Evolutionary conservation across 2,329 filamentous ascomycete species (phyloP).

Genomic region (Aureobasidium sp.): DNA sequence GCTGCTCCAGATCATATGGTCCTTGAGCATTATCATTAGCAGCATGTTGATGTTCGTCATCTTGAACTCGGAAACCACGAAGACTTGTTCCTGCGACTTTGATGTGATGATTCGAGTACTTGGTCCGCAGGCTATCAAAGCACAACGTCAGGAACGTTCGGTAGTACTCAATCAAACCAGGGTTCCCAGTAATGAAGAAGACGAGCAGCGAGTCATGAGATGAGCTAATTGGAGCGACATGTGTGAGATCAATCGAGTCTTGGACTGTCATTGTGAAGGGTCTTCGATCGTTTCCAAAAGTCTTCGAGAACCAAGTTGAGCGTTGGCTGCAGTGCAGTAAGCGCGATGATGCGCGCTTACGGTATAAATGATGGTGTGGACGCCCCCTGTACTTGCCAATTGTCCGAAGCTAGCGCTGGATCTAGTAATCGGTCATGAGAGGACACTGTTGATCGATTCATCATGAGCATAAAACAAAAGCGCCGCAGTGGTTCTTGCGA

Average conservation of each 20-base stretch:
- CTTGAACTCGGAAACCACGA: slow-evolving; percentile 35
- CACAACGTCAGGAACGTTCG: slow-evolving; percentile 56
- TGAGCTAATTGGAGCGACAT: neutral
- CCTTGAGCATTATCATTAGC: neutral
- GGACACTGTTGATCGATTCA: neutral
- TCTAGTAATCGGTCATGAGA: neutral
- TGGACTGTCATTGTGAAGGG: neutral
- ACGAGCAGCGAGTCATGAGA: slow-evolving; percentile 43
- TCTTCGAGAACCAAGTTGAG: neutral
- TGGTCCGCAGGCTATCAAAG: slow-evolving; percentile 40
- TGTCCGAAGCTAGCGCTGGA: slow-evolving; percentile 8
- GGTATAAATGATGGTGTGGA: neutral
- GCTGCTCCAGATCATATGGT: slow-evolving; percentile 41
- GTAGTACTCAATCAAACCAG: slow-evolving; percentile 70
- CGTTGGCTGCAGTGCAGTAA: neutral
- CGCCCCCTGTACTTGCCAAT: neutral
- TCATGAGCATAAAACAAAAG: neutral
- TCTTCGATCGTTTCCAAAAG: neutral
- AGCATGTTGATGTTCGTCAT: neutral
- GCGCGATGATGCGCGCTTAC: neutral
- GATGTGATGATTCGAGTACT: slow-evolving; percentile 6
- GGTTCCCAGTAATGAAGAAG: slow-evolving; percentile 71
- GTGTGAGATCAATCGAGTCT: neutral
- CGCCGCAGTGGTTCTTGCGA: neutral
- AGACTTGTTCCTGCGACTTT: slow-evolving; percentile 21